Evolutionary conservation across 2,329 filamentous ascomycete genomes (phyloP).

Genomic region (Fusarium domesticum): DNA sequence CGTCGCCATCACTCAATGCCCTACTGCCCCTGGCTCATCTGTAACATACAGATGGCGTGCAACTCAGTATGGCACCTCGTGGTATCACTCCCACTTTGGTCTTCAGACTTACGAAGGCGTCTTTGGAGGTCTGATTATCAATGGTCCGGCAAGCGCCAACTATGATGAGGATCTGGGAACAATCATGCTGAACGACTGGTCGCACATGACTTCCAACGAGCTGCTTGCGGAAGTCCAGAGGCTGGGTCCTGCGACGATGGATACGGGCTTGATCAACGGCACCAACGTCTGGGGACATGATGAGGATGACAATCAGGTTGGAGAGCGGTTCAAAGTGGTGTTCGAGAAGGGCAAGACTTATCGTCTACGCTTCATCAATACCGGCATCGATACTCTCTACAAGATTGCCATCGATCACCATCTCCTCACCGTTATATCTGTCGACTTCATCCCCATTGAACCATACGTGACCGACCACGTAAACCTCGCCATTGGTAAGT

Average conservation of each 20-base stretch:
- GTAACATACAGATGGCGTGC: conserved; percentile 58
- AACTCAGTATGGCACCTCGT: conserved; percentile 53
- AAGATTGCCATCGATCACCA: conserved; percentile 56
- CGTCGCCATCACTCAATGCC: conserved; percentile 47
- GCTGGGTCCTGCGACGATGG: conserved; percentile 28
- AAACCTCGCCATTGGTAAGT: conserved; percentile 45
- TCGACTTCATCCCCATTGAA: conserved; percentile 55
- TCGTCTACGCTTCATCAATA: conserved; percentile 48
- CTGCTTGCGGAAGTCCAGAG: conserved; percentile 27
- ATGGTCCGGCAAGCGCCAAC: conserved; percentile 56
- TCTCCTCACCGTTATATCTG: conserved; percentile 53
- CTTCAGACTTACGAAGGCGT: conserved; percentile 53
- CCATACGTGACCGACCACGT: conserved; percentile 53
- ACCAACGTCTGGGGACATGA: conserved; percentile 35
- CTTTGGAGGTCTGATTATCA: conserved; percentile 58
- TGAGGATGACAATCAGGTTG: conserved; percentile 22
- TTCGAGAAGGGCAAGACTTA: conserved; percentile 45
- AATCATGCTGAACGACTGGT: conserved; percentile 59
- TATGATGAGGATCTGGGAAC: conserved; percentile 64
- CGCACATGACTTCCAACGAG: conserved; percentile 43
- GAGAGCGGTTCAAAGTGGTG: conserved; percentile 36
- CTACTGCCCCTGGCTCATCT: conserved; percentile 48
- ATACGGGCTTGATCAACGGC: conserved; percentile 48
- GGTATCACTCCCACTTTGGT: conserved; percentile 62
- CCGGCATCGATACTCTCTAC: conserved; percentile 42